These are phyloP conservation scores for Termitomyces sp. DNA, from an alignment of 768 basidiomycete genomes.

Conservation along the genomic window DNA sequence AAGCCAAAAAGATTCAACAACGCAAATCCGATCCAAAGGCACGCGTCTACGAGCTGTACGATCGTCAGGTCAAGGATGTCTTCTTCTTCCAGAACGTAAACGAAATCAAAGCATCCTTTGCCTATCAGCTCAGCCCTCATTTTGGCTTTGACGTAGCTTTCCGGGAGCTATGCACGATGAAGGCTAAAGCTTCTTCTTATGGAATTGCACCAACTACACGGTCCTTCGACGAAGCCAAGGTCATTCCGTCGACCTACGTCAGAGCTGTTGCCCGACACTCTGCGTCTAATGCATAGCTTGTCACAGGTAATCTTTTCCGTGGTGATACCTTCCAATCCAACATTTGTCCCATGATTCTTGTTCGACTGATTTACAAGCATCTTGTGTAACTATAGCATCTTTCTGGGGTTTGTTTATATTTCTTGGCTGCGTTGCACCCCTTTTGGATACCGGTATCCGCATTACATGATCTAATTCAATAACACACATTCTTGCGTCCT, in stretches of 20 bases:
- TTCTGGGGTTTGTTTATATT: background rate
- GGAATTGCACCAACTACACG: conserved; percentile 28
- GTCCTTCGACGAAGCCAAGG: conserved; percentile 34
- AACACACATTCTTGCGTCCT: background rate
- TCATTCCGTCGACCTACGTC: conserved; percentile 22
- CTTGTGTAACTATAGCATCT: background rate
- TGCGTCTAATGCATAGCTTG: background rate
- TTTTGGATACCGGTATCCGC: background rate
- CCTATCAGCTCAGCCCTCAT: conserved; percentile 24
- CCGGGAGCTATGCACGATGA: conserved; percentile 44
- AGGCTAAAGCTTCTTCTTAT: conserved; percentile 34
- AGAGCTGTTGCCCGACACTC: conserved; percentile 16
- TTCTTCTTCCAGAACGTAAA: conserved; percentile 26
- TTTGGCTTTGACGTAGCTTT: conserved; percentile 58
- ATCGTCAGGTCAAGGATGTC: conserved; percentile 19
- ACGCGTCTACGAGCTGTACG: conserved; percentile 21
- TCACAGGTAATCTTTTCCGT: background rate
- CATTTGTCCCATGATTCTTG: background rate
- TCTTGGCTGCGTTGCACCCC: background rate
- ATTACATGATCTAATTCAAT: background rate
- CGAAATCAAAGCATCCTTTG: conserved; percentile 54
- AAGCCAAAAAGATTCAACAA: conserved; percentile 13
- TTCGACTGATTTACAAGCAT: background rate
- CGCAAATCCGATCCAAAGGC: conserved; percentile 20
- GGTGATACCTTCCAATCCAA: background rate